Base-by-base conservation (phyloP, 805 yeast genomes). In the Candida yuanshanica region DNA sequence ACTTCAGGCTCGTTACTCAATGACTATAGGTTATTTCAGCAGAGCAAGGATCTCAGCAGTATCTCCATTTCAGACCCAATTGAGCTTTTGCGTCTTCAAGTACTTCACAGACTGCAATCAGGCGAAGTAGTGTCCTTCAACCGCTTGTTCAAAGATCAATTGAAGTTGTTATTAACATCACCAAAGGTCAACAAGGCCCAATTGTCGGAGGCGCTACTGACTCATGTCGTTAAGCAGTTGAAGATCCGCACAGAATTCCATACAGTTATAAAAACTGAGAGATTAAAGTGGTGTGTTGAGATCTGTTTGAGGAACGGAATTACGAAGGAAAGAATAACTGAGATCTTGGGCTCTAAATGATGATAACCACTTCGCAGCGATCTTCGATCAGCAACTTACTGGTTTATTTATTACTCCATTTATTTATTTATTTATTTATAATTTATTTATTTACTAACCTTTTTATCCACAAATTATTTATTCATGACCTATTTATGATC, bases 241-340 rank as follows among this genome's bases (percentile, higher is more conserved):
- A 46, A 24, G 17, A 26, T 10, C 18, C 33, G 23, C 16, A 32
- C 42, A 1, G 7, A 9, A 2, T 18, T 13, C n/a, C 24, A 36
- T n/a, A 31, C 36, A 17, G 20, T 41, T 12, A 34, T 25, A 11
- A 17, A 14, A 5, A 46, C 49, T 2, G 49, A 35, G 7, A 41
- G 47, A 21, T 14, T 46, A 24, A n/a, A 27, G n/a, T 45, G 43
- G 37, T 33, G 33, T 25, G 16, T 38, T 11, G 24, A 33, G 5
- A 36, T 33, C 18, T 43, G 47, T 33, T 5, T 11, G 7, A 32
- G 12, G 11, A 39, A 39, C 29, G 40, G 34, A 20, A 47, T 46
- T 2, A 20, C 33, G 7, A 17, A 29, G 11, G n/a, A 20, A 4
- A 21, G 26, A 7, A 34, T 45, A 11, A 18, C 14, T 4, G 37